Percentiles rank a stretch among this genome's conserved stretches.
Conservation (phyloP, 768 basidiomycete species). For the Tylopilus intermedius region DNA sequence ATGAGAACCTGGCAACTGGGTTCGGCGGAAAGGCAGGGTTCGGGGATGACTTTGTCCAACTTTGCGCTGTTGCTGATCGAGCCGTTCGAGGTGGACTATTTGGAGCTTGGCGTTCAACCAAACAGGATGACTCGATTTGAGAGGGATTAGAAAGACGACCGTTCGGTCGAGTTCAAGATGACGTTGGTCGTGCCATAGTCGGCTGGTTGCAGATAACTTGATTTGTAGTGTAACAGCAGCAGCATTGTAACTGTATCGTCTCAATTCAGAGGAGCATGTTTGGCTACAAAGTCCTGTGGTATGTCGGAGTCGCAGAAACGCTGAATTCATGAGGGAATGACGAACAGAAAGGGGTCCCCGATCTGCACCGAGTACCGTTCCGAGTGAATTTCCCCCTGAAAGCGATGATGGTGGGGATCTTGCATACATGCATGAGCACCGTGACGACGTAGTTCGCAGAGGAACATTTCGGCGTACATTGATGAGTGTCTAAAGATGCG, state of each 20-base stretch:
- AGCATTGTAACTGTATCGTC: not conserved
- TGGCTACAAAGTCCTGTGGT: not conserved
- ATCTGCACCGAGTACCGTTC: not conserved
- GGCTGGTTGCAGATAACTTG: no score
- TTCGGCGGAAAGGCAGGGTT: constrained; percentile 40
- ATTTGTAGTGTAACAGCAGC: not conserved
- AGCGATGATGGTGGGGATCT: not conserved
- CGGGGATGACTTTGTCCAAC: constrained; percentile 54
- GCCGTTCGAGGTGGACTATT: constrained; percentile 41
- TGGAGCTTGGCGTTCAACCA: constrained; percentile 56
- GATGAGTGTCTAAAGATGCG: not conserved
- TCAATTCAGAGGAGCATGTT: not conserved
- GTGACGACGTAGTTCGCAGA: not conserved
- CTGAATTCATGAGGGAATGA: not conserved
- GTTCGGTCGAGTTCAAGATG: constrained; percentile 49
- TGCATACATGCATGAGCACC: not conserved
- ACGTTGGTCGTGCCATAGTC: constrained; percentile 57
- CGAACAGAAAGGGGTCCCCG: not conserved
- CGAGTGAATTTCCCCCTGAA: not conserved
- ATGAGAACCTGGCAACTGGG: constrained; percentile 57
- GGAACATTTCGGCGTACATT: not conserved
- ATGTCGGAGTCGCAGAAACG: not conserved
- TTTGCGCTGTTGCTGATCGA: constrained; percentile 74
- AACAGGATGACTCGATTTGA: constrained; percentile 55
- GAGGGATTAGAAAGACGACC: constrained; percentile 30